Evolutionary conservation across 2,329 filamentous ascomycete genomes (phyloP).

Genomic region (Arthroderma sp.): DNA sequence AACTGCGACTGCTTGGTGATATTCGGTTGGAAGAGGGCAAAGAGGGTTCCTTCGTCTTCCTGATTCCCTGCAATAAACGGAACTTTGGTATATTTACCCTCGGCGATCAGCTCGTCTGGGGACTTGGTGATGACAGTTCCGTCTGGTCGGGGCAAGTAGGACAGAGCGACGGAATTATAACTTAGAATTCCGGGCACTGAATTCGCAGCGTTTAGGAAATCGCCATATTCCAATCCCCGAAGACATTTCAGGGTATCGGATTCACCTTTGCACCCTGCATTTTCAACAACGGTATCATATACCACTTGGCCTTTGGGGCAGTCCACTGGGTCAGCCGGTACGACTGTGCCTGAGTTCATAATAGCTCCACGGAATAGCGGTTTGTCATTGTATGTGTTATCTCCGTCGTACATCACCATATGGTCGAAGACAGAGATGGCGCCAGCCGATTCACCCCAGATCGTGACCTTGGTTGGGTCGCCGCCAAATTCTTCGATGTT

Average conservation of each 20-base stretch:
- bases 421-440: conserved; percentile 64
- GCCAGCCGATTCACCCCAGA: conserved; percentile 63
- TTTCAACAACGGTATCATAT: conserved; percentile 31
- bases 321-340: conserved; percentile 52
- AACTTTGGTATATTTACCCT: conserved; percentile 45
- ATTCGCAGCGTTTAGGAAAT: conserved; percentile 50
- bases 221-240: conserved; percentile 32
- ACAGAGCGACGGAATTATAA: conserved; percentile 55
- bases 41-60: conserved; percentile 69
- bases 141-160: conserved; percentile 63
- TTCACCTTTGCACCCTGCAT: conserved; percentile 32
- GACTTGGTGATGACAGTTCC: conserved; percentile 48
- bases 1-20: conserved; percentile 48
- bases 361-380: conserved; percentile 63
- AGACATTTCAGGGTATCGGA: conserved; percentile 37
- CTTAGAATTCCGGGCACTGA: conserved; percentile 55
- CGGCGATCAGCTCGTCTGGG: conserved; percentile 43
- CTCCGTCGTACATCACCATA: conserved; percentile 58
- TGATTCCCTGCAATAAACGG: conserved; percentile 59
- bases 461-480: conserved; percentile 54
- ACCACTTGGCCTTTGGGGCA: conserved; percentile 51
- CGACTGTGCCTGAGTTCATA: conserved; percentile 58
- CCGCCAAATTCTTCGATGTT: conserved; percentile 45
- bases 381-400: conserved; percentile 61
- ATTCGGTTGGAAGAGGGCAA: conserved; percentile 56